A percentile compares a stretch with the other conserved stretches of the same genome.
These are phyloP conservation scores for Blastobotrys muscicola DNA, from an alignment of 805 yeast species.

Conservation along the genomic window DNA sequence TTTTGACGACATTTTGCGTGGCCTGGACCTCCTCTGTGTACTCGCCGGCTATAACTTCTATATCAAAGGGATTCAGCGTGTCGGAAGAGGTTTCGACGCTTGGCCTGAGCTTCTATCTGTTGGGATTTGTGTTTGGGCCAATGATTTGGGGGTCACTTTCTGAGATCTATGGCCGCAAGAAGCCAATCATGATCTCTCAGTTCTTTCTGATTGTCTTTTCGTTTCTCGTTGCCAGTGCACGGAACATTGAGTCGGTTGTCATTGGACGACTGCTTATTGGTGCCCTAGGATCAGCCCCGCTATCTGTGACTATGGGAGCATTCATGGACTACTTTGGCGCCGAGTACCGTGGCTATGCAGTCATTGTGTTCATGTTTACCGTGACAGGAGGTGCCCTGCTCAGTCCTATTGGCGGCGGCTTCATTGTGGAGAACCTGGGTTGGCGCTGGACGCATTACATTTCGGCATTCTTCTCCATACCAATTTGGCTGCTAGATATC, in stretches of 20 bases:
- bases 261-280: too few relatives aligned
- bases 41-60: conserved; percentile 46
- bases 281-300: too few relatives aligned
- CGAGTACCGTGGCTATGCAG: conserved; percentile 26
- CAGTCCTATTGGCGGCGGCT: conserved; percentile 55
- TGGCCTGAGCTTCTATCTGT: conserved; percentile 61
- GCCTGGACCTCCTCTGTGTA: conserved; percentile 66
- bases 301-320: too few relatives aligned
- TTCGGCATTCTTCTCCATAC: too few relatives aligned
- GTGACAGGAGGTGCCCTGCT: conserved; percentile 71
- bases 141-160: conserved; percentile 70
- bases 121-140: conserved; percentile 83
- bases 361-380: conserved; percentile 65
- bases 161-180: conserved; percentile 60
- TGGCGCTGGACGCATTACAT: conserved; percentile 47
- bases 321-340: too few relatives aligned
- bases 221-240: conserved; percentile 60
- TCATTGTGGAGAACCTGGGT: conserved; percentile 47
- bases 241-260: not conserved
- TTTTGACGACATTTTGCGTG: conserved; percentile 55
- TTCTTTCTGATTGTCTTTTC: conserved; percentile 46
- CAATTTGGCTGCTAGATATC: too few relatives aligned
- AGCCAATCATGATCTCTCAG: conserved; percentile 43
- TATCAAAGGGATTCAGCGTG: conserved; percentile 41
- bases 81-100: conserved; percentile 48